Evolutionary conservation across 2,329 filamentous ascomycete genomes (phyloP).

Genomic region (Ploettnerulaceae sp.): DNA sequence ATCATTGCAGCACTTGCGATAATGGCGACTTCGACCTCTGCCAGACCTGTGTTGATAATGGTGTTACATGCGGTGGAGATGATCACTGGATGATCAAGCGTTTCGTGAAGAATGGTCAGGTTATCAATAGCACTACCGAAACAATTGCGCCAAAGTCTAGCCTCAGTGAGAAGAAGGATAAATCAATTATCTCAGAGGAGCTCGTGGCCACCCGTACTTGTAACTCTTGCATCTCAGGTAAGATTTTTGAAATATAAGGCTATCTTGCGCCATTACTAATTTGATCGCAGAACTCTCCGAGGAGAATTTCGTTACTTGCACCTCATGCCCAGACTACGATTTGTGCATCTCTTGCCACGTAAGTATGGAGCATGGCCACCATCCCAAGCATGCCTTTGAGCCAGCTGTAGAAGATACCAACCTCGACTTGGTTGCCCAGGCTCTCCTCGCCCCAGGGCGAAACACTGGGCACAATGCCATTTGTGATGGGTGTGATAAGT

Average conservation of each 20-base stretch:
- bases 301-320: conserved; percentile 79
- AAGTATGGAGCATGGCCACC: conserved; percentile 76
- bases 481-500: conserved; percentile 89
- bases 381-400: conserved; percentile 78
- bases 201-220: conserved; percentile 41
- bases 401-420: conserved; percentile 59
- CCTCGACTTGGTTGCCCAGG: conserved; percentile 56
- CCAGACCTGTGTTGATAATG: conserved; percentile 67
- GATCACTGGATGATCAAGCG: conserved; percentile 96
- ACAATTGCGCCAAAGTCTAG: conserved; percentile 58
- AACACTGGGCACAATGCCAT: conserved; percentile 80
- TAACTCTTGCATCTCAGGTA: conserved; percentile 63
- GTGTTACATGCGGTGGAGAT: conserved; percentile 70
- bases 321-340: conserved; percentile 82
- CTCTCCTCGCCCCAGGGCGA: conserved; percentile 72
- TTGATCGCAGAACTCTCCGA: conserved; percentile 52
- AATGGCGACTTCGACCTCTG: conserved; percentile 94
- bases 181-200: conserved; percentile 21
- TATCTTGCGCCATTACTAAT: conserved; percentile 28
- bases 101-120: conserved; percentile 68
- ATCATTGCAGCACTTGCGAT: conserved; percentile 91
- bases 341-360: conserved; percentile 80
- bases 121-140: conserved; percentile 83
- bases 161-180: conserved; percentile 5
- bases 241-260: conserved; percentile 19